phyloP scores from a whole-genome alignment of 2,329 filamentous ascomycete genomes.

The Ophiostoma ips region DNA sequence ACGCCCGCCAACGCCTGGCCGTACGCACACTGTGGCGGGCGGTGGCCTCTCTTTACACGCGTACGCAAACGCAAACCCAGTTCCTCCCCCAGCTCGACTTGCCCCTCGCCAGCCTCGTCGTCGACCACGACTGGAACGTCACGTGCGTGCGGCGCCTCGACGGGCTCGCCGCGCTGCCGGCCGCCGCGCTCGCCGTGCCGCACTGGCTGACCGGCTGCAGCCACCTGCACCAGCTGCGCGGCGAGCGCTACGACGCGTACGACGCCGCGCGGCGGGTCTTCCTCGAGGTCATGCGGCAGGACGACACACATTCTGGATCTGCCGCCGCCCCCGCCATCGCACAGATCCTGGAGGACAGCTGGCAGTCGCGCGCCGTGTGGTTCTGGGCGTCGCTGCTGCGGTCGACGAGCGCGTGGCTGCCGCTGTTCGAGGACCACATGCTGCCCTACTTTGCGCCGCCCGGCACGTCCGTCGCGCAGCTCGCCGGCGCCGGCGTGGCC shows the following conservation, averaged over 20 bases:
- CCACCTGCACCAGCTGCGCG: slow-evolving; percentile 7
- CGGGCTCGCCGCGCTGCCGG: slow-evolving; percentile 19
- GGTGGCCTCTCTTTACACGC: slow-evolving; percentile 17
- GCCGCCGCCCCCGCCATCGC: neutral
- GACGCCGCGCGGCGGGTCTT: slow-evolving; percentile 10
- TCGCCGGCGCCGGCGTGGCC: neutral
- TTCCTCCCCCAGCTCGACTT: slow-evolving; percentile 17
- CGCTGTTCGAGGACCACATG: neutral
- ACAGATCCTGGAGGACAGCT: neutral
- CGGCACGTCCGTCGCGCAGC: neutral
- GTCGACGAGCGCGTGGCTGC: neutral
- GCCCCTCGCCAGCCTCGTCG: slow-evolving; percentile 20
- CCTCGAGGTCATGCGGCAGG: slow-evolving; percentile 5
- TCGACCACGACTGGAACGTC: slow-evolving; percentile 21
- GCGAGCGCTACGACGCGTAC: slow-evolving; percentile 6
- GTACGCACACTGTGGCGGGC: slow-evolving; percentile 13
- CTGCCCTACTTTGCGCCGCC: neutral
- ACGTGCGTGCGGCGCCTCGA: slow-evolving; percentile 20
- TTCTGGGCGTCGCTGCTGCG: neutral
- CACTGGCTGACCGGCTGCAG: slow-evolving; percentile 19
- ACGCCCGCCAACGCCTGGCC: slow-evolving; percentile 19
- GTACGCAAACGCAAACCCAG: too few relatives aligned
- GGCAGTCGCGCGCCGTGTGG: slow-evolving; percentile 1
- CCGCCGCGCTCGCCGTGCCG: slow-evolving; percentile 17
- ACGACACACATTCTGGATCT: neutral